These are phyloP conservation scores for Paralagenidium karlingii DNA, from an alignment of 352 stramenopile genomes.

Conservation along the genomic window DNA sequence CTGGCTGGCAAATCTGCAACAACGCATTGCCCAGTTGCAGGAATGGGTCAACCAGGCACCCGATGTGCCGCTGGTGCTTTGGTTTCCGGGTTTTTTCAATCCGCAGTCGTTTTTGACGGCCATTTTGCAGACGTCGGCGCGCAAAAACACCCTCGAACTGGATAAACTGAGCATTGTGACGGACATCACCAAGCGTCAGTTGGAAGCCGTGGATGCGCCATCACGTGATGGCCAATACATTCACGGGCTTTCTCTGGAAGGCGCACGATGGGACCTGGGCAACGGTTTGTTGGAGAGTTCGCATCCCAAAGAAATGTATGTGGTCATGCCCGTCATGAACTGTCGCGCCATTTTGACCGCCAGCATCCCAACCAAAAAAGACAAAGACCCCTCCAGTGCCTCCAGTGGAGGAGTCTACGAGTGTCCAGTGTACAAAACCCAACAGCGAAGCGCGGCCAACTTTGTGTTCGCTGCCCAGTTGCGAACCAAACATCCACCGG, in stretches of 20 bases:
- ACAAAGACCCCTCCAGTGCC: slow-evolving; percentile 3
- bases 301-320: slow-evolving; percentile 85
- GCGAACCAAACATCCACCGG: slow-evolving; percentile 68
- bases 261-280: slow-evolving; percentile 76
- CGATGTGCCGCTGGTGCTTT: slow-evolving; percentile 73
- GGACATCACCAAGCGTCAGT: slow-evolving; percentile 82
- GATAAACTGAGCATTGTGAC: slow-evolving; percentile 65
- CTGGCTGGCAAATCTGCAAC: slow-evolving; percentile 80
- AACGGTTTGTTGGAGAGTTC: slow-evolving; percentile 71
- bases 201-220: slow-evolving; percentile 65
- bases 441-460: slow-evolving; percentile 80
- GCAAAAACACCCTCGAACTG: slow-evolving; percentile 69
- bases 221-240: slow-evolving; percentile 86
- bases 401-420: slow-evolving; percentile 34
- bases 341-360: slow-evolving; percentile 50
- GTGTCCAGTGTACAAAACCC: slow-evolving; percentile 87
- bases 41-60: slow-evolving; percentile 72
- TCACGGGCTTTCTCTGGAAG: slow-evolving; percentile 82
- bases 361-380: slow-evolving; percentile 24
- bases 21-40: slow-evolving; percentile 74
- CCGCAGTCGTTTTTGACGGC: slow-evolving; percentile 79
- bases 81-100: slow-evolving; percentile 76
- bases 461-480: slow-evolving; percentile 84
- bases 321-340: slow-evolving; percentile 86
- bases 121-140: slow-evolving; percentile 57